Evolutionary conservation across 2,329 filamentous ascomycete genomes (phyloP), one percentile per base, ranked within the genome.

Genomic region (Beauveria sp.): DNA sequence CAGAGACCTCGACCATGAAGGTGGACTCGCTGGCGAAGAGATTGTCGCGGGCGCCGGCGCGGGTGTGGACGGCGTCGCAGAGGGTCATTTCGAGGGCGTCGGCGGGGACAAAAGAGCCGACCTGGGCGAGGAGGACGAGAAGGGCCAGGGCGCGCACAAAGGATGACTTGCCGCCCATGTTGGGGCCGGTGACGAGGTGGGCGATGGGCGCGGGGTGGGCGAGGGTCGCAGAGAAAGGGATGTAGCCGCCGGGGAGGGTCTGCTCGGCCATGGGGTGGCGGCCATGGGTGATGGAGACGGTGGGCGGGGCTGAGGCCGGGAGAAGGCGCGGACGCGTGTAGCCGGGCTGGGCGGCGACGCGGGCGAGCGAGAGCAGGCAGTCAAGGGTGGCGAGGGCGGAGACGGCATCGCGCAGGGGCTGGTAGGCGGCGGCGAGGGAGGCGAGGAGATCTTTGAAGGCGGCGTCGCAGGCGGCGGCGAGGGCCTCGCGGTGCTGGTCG

Each of bases 111-210:
- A 92, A 99, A 43, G 90, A 96, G 55, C 94, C 94, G 65, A 97
- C 89, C 71, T 99, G 94, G 8, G 91, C 92, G 78, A 99, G 92
- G 68, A 99, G 92, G 53, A 89, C 84, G 64, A 97, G 91, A 7
- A 99, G 84, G 10, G 94, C 93, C 50, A 96, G 86, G 66, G 92
- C 90, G 58, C 94, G 91, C 24, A 99, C 93, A 73, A 96, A 99
- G 62, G 89, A 94, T n/a, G 91, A 96, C 72, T 99, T 99, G 61
- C 94, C 94, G 68, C 94, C 94, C 94, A 99, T 99, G 77, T 99
- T 99, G 34, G 94, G 94, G 0, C 94, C 94, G 0, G 94, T 99
- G 68, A 99, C 88, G 61, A 97, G 87, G 66, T 97, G 84, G 2
- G 91, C 91, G 6, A 90, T 82, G 0, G 85, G 83, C 0, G 79